Evolutionary conservation across 768 basidiomycete genomes (phyloP).

Genomic region (Leucosporidium creatinivorum): DNA sequence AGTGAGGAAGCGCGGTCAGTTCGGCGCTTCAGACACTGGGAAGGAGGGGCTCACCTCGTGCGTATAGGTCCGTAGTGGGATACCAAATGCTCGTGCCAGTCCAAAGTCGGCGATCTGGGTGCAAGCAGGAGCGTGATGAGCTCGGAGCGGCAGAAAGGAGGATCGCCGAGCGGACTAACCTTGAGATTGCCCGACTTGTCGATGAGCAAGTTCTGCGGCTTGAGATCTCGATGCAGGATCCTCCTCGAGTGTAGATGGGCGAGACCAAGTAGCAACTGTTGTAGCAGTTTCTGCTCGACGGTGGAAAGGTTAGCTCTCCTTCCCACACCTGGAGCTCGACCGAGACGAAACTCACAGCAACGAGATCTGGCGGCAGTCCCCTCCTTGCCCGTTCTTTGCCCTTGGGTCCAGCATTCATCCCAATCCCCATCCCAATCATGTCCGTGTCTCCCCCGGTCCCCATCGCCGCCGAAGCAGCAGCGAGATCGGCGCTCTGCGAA

Average conservation of each 20-base stretch:
- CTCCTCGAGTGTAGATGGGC: conserved; percentile 92
- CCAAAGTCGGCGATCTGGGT: conserved; percentile 70
- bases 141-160: neutral
- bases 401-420: neutral
- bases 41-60: conserved; percentile 63
- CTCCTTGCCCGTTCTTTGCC: conserved; percentile 23
- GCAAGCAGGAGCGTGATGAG: neutral
- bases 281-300: conserved; percentile 77
- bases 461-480: neutral
- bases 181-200: conserved; percentile 84
- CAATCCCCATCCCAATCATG: neutral
- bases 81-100: conserved; percentile 90
- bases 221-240: conserved; percentile 91
- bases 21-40: neutral
- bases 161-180: conserved; percentile 43
- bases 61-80: conserved; percentile 95
- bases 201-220: conserved; percentile 78
- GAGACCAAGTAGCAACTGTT: conserved; percentile 82
- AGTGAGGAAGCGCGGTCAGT: neutral
- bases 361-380: conserved; percentile 59
- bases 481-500: conserved; percentile 49
- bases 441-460: neutral
- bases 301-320: neutral
- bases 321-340: neutral
- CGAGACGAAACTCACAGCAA: conserved; percentile 55